Conservation (phyloP, 495 filamentous ascomycete genomes). For the Aspergillus bertholletiae region DNA sequence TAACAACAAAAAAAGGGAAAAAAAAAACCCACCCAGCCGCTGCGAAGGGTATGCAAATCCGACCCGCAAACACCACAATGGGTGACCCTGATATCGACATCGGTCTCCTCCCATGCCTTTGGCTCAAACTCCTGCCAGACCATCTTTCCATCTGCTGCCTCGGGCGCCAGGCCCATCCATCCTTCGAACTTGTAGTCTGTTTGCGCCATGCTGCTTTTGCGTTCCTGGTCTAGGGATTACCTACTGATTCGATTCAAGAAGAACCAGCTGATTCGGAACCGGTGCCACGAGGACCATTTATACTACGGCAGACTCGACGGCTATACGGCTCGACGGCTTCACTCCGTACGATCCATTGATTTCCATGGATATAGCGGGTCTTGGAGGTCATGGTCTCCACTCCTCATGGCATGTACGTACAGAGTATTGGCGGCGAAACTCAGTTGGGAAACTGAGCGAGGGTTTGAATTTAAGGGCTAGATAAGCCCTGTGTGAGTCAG, state of each 20-base stretch:
- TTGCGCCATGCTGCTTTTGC: conserved; percentile 23
- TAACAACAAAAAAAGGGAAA: background rate
- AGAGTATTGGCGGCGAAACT: background rate
- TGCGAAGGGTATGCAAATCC: conserved; percentile 71
- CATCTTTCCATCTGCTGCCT: conserved; percentile 70
- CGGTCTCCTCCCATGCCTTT: conserved; percentile 76
- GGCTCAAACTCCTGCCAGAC: conserved; percentile 72
- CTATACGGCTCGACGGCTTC: background rate
- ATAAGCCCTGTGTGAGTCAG: too few relatives aligned
- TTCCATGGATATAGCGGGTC: background rate
- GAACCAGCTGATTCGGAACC: background rate
- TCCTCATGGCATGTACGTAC: too few relatives aligned
- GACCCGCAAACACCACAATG: conserved; percentile 47
- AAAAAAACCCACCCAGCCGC: conserved; percentile 58
- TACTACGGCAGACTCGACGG: background rate
- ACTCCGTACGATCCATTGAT: background rate
- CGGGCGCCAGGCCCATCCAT: conserved; percentile 68
- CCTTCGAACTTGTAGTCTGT: conserved; percentile 70
- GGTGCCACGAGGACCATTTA: background rate
- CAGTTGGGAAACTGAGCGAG: too few relatives aligned
- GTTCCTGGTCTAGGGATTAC: background rate
- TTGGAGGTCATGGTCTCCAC: background rate
- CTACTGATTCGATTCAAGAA: too few relatives aligned
- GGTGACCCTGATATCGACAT: conserved; percentile 54
- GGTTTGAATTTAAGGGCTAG: too few relatives aligned